Evolutionary conservation across 163 green algal genomes (phyloP), one percentile per base, ranked within the genome.

Genomic region (Scenedesmus sp.): DNA sequence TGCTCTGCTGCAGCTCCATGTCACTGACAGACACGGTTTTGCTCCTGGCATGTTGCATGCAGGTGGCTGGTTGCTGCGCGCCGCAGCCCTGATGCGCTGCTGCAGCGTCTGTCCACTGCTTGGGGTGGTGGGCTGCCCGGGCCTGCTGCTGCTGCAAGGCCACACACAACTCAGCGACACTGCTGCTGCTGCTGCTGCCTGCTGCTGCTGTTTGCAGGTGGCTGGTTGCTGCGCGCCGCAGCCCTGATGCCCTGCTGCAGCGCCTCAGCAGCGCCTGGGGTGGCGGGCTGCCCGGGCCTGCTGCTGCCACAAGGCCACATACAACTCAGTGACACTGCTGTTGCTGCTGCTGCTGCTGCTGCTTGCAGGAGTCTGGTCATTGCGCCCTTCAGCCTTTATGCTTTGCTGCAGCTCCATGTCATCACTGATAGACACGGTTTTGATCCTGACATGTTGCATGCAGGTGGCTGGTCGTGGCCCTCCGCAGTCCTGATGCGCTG

Each of bases 401-500:
- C 34, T 46, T 46, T 20, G 62, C 62, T 70, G 62, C 62, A 15
- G 62, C 62, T 15, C 13, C 62, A 15, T 70, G 10, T 70, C 62
- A 70, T 70, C 12, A 12, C 13, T 70, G 13, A 20, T 15, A 70
- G 62, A 70, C 13, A 70, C 62, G 0, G 12, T 15, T 20, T 70
- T 15, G 12, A 70, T 46, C 62, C 62, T 70, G 12, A 70, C 62
- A 12, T 70, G 62, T 70, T 54, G 20, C 12, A 16, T 67, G 54
- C 56, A 90, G 85, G 64, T 90, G 85, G 85, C 46, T 82, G 3
- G 46, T 83, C 2, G 64, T 66, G 70, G 85, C 52, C 16, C 46
- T 66, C 6, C 46, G 64, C 8, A 57, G 64, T 52, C 85, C 85
- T 13, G 64, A 82, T 54, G 26, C 15, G 4, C 26, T 83, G 26